These are phyloP conservation scores for Stentor coeruleus DNA, from an alignment of 73 alveolate genomes.

Conservation along the genomic window DNA sequence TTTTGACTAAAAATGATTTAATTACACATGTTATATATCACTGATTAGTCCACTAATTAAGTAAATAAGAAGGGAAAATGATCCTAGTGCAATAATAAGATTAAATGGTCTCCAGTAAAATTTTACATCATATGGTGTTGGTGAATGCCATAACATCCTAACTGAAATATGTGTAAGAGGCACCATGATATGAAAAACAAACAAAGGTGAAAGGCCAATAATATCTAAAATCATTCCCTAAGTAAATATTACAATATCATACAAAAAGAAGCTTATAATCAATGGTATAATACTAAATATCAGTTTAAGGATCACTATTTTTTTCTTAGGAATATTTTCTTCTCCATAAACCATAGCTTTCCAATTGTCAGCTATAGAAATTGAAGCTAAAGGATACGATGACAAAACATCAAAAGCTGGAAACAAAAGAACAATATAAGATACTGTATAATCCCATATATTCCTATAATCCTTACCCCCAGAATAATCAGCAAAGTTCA, in stretches of 20 bases:
- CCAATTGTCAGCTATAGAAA: background rate
- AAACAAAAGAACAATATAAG: background rate
- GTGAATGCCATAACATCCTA: background rate
- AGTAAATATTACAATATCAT: background rate
- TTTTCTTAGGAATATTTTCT: background rate
- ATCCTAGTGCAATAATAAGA: too few species aligned
- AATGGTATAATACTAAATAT: background rate
- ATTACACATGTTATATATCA: too few species aligned
- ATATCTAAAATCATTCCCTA: background rate
- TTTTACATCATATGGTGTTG: background rate
- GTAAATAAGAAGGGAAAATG: too few species aligned
- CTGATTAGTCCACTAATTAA: too few species aligned
- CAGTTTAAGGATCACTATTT: background rate
- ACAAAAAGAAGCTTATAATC: background rate
- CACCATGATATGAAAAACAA: background rate
- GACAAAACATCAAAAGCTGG: slow-evolving; percentile 7
- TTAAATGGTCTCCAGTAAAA: background rate
- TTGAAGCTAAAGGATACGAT: background rate
- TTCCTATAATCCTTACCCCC: background rate
- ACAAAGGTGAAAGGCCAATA: background rate
- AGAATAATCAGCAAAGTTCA: background rate
- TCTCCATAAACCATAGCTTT: background rate
- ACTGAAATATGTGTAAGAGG: background rate
- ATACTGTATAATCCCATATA: background rate
- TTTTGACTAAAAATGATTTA: too few species aligned